Conservation (phyloP, 2,329 filamentous ascomycete species). For the Curvularia spicifera region DNA sequence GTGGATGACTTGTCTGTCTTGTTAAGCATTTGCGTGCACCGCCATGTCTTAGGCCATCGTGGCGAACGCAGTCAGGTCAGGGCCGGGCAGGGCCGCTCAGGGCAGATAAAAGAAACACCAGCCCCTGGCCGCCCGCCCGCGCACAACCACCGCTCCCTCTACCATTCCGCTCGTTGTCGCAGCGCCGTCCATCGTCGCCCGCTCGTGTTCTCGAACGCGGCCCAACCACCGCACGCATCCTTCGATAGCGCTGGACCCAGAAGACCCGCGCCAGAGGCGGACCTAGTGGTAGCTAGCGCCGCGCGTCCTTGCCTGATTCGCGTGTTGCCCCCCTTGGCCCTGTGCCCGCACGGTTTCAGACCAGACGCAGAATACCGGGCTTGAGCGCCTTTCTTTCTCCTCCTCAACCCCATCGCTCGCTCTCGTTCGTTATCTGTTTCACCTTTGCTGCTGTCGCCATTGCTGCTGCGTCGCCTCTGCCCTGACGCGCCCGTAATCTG, state of each 20-base stretch:
- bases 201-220: constrained; percentile 30
- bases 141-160: background rate
- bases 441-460: constrained; percentile 25
- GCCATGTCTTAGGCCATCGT: background rate
- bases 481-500: background rate
- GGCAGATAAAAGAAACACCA: background rate
- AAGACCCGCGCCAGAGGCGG: constrained; percentile 17
- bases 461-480: background rate
- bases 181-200: no score
- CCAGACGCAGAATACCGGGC: constrained; percentile 32
- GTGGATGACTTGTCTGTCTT: constrained; percentile 13
- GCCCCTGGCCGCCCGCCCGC: background rate
- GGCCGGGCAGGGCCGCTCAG: background rate
- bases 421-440: constrained; percentile 47
- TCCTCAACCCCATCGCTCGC: constrained; percentile 27
- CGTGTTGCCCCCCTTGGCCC: constrained; percentile 28
- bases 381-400: constrained; percentile 21
- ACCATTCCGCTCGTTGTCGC: no score
- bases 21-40: constrained; percentile 22
- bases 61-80: no score
- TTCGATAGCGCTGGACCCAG: constrained; percentile 23
- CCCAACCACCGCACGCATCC: constrained; percentile 25
- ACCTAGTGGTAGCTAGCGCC: constrained; percentile 25
- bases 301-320: constrained; percentile 40
- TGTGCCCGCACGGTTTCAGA: constrained; percentile 37